Percentiles rank a stretch among this genome's conserved stretches.
Conservation (phyloP, 2,329 filamentous ascomycete genomes). For the Sclerotinia trifoliorum region DNA sequence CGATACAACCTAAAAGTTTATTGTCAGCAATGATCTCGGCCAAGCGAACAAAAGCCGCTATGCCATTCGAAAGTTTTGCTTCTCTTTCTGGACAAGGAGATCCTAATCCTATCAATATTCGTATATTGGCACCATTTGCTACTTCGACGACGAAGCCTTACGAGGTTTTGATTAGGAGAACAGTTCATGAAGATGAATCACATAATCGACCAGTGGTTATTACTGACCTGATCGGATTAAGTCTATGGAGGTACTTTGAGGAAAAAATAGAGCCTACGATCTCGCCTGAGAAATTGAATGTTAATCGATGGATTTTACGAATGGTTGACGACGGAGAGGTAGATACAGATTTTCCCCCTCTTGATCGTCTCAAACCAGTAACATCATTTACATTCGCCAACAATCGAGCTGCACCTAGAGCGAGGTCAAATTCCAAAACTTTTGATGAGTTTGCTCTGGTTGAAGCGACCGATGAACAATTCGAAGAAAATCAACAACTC, state of each 20-base stretch:
- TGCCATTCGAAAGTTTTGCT: constrained; percentile 75
- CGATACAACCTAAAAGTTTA: constrained; percentile 67
- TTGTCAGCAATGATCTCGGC: constrained; percentile 71
- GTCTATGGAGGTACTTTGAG: constrained; percentile 74
- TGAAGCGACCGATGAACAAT: constrained; percentile 66
- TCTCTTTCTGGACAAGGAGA: constrained; percentile 76
- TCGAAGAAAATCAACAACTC: constrained; percentile 64
- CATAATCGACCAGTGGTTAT: constrained; percentile 65
- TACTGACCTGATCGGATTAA: constrained; percentile 77
- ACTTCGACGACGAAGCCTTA: constrained; percentile 62
- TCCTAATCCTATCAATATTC: constrained; percentile 70
- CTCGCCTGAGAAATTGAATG: constrained; percentile 64
- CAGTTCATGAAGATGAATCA: constrained; percentile 65
- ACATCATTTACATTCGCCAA: constrained; percentile 79
- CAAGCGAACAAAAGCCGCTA: constrained; percentile 65
- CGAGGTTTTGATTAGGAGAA: constrained; percentile 69
- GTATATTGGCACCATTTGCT: constrained; percentile 74
- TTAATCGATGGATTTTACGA: constrained; percentile 78
- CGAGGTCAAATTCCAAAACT: constrained; percentile 69
- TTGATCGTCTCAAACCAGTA: constrained; percentile 72
- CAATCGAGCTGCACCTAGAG: constrained; percentile 56
- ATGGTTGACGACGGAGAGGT: constrained; percentile 85
- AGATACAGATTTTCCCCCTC: constrained; percentile 78
- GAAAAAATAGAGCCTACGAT: constrained; percentile 71
- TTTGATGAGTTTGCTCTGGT: constrained; percentile 83